Percentiles rank a stretch among this genome's conserved stretches.
phyloP scores from a whole-genome alignment of 2,329 filamentous ascomycete genomes.

The Neonectria hederae region DNA sequence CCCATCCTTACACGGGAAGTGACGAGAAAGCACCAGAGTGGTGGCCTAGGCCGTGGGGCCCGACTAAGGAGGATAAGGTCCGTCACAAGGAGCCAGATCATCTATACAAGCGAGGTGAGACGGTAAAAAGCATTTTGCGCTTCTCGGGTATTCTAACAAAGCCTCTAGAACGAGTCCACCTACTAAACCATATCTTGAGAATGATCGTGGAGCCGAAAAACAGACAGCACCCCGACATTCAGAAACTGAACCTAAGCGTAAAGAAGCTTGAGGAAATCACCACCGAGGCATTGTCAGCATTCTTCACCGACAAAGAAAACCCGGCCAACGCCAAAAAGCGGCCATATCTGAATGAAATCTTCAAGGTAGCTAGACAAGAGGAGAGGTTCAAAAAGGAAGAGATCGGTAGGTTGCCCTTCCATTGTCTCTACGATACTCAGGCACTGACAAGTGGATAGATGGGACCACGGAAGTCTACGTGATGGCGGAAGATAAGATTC shows the following conservation, averaged over 20 bases:
- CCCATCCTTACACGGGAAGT: slow-evolving; percentile 75
- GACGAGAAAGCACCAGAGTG: slow-evolving; percentile 71
- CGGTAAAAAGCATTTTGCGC: background rate
- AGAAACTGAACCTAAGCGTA: slow-evolving; percentile 63
- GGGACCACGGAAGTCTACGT: slow-evolving; percentile 58
- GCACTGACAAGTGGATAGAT: slow-evolving; percentile 49
- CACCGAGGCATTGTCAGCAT: slow-evolving; percentile 65
- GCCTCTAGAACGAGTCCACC: slow-evolving; percentile 63
- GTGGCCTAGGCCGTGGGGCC: slow-evolving; percentile 70
- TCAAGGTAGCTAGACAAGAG: slow-evolving; percentile 66
- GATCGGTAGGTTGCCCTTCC: slow-evolving; percentile 57
- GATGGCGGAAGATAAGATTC: slow-evolving; percentile 62
- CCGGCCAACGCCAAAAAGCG: slow-evolving; percentile 65
- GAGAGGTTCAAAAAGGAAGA: slow-evolving; percentile 65
- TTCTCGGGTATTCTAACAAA: slow-evolving; percentile 13
- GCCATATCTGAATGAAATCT: slow-evolving; percentile 67
- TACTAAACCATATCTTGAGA: slow-evolving; percentile 68
- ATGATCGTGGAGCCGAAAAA: slow-evolving; percentile 62
- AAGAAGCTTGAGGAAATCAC: slow-evolving; percentile 67
- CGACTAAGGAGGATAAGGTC: slow-evolving; percentile 62
- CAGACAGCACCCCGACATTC: slow-evolving; percentile 61
- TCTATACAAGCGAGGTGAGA: slow-evolving; percentile 70
- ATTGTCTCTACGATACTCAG: too few relatives aligned
- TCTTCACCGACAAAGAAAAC: slow-evolving; percentile 62
- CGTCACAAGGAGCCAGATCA: slow-evolving; percentile 80